Evolutionary conservation across 2,329 filamentous ascomycete genomes (phyloP), one percentile per base, ranked within the genome.

Genomic region (Diaporthe aspalathi): DNA sequence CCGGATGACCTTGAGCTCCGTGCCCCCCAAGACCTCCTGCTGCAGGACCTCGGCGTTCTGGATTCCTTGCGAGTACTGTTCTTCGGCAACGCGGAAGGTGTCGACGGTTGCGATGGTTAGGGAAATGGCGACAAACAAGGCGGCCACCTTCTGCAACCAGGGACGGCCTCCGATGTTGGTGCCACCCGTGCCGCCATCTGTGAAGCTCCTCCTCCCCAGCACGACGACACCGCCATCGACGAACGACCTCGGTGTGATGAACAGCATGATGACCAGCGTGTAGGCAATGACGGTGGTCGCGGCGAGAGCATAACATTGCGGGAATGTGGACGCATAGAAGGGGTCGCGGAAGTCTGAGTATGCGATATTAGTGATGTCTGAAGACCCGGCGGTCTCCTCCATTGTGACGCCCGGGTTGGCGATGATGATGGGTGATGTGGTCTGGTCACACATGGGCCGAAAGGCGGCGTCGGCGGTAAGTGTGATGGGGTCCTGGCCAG

Each of bases 241-340:
- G 80, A 96, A 97, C 4, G 96, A 97, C 66, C 95, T 91, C n/a
- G 95, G 95, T 0, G 94, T 97, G 76, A 98, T 94, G 78, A 97
- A 90, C 47, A 98, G 90, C 88, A 98, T 97, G 74, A 97, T 93
- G 76, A 98, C 92, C 57, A 98, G 89, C 79, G 97, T 92, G 83
- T 97, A 98, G 62, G 94, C 92, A 63, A 97, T 92, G 69, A 97
- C 92, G 0, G 95, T 98, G 22, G 94, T 94, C 20, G 94, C 93
- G 70, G 94, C 94, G 68, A 98, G 92, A 56, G 95, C 95, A 79
- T 98, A 99, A 77, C 93, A 92, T 81, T 97, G 94, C 17, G 96
- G 95, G 54, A 96, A 95, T 24, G 94, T 94, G 47, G 95, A 97
- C 68, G 95, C 92, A 81, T 97, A 97, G 81, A 99, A 99, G 11